Evolutionary conservation across 139 green algal species (phyloP), one percentile per base, ranked within the genome.

Genomic region (Coelastrella sp.): DNA sequence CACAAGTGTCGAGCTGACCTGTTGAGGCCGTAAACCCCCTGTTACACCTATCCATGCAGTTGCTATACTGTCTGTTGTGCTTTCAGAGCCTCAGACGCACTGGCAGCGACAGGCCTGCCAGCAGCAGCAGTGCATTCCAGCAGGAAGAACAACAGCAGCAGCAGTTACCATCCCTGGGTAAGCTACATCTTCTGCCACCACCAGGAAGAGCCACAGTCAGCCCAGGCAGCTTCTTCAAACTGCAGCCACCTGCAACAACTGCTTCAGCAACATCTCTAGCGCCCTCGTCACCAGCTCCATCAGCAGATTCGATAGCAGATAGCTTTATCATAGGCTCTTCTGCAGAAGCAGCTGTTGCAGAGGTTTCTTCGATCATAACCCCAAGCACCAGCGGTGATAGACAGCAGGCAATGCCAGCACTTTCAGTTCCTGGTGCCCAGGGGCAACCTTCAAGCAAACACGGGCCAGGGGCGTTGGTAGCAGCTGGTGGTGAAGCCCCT

Each of bases 21-120:
- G 59, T 32, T 67, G 59, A 17, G 8, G 27, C 7, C 62, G 27
- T 19, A 38, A 43, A 30, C 19, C 1, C 7, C 11, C 40, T 43
- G 19, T 30, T 32, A 17, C 32, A 41, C 59, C 59, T 67, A 34
- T 30, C 13, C 25, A 32, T 67, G 8, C 19, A 67, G 8, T 9
- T 13, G 71, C 71, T 69, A 6, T 43, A 2, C 2, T 5, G 51
- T 2, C 37, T 69, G 51, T 37, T 2, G 5, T 50, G 32, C 13
- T 27, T 37, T 34, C 51, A 81, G 74, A 81, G 51, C 23, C 34
- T 81, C 7, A 81, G 69, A 23, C 74, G 74, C 2, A 9, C 21
- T 15, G 74, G 30, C 19, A 81, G 51, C n/a, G 74, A 51, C 32
- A 69, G 51, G 5, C 3, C 32, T n/a, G 23, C 40, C 5, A 35